Evolutionary conservation across 208 protist genomes (phyloP), one percentile per base, ranked within the genome.

Genomic region (Acanthamoeba triangularis): DNA sequence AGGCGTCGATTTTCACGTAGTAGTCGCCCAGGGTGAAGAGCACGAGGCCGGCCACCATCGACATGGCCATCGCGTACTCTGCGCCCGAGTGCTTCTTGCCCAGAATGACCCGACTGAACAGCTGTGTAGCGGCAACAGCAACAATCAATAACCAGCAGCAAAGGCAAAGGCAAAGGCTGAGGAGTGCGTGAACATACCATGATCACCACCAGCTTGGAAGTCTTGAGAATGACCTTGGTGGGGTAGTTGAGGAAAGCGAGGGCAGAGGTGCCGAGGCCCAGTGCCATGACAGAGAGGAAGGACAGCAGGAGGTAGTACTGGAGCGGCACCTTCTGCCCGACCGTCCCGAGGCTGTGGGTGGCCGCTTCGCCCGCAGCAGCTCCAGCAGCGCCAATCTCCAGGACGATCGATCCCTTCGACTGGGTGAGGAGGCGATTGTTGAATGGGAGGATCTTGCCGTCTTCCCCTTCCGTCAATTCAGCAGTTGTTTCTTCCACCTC

Each of bases 221-320:
- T 56, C 76, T 85, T 85, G 28, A 85, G 49, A 8, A 85, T 56
- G 49, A 85, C 76, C 49, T 85, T 85, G 76, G 76, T 85, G 49
- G 76, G 76, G 49, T 85, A 85, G 76, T 85, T 85, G 49, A 85
- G 76, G 49, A 35, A 85, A 23, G 76, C 49, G 76, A 85, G 76
- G 28, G 76, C 41, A n/a, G 76, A 85, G 20, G 49, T 56, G 76
- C 28, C 20, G 23, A 85, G 30, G 49, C 76, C 76, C 41, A 85
- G 49, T 23, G 76, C 76, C 76, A 85, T 85, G 49, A 85, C 76
- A 10, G 76, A 85, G 76, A 85, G 76, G 76, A 85, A 85, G 49
- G 76, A 85, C 20, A 85, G 35, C 20, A 85, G 76, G 10, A 85
- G 13, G 76, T 85, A 85, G 49, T 59, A 59, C 28, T 33, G 76